A percentile compares a stretch with the other conserved stretches of the same genome.
These are phyloP conservation scores for Chrysopogon serrulatus DNA, from an alignment of 176 grass and related monocot species.

Conservation along the genomic window DNA sequence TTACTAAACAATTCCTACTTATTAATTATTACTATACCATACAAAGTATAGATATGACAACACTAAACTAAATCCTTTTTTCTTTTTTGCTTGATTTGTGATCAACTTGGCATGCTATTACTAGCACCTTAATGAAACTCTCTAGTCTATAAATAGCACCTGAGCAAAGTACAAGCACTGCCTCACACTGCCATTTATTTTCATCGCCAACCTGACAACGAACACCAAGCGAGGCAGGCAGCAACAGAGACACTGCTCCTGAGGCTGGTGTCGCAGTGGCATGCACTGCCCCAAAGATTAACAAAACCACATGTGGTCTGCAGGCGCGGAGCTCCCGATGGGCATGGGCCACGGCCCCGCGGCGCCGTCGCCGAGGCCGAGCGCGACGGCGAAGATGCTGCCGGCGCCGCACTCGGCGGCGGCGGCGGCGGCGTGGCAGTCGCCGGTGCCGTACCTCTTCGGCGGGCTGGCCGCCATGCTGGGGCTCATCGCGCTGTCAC, in stretches of 20 bases:
- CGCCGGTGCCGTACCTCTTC: slow-evolving; percentile 83
- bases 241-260: not conserved
- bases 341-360: slow-evolving; percentile 31
- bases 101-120: not conserved
- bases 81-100: not conserved
- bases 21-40: too few species aligned
- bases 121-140: not conserved
- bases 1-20: too few species aligned
- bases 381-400: not conserved
- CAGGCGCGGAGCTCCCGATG: slow-evolving; percentile 41
- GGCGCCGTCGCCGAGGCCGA: not conserved
- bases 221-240: not conserved
- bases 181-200: not conserved
- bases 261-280: not conserved
- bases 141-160: slow-evolving; percentile 14
- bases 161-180: slow-evolving; percentile 2
- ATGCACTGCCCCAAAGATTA: not conserved
- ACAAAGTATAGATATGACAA: too few species aligned
- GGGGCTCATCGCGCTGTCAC: slow-evolving; percentile 73
- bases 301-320: slow-evolving; percentile 41
- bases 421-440: slow-evolving; percentile 47
- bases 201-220: not conserved
- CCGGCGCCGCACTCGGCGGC: slow-evolving; percentile 35
- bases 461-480: slow-evolving; percentile 77
- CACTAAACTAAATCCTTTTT: not conserved